Percentiles rank a stretch among this genome's conserved stretches.
Conservation (phyloP, 2,329 filamentous ascomycete species). For the Penicillium sclerotiorum region DNA sequence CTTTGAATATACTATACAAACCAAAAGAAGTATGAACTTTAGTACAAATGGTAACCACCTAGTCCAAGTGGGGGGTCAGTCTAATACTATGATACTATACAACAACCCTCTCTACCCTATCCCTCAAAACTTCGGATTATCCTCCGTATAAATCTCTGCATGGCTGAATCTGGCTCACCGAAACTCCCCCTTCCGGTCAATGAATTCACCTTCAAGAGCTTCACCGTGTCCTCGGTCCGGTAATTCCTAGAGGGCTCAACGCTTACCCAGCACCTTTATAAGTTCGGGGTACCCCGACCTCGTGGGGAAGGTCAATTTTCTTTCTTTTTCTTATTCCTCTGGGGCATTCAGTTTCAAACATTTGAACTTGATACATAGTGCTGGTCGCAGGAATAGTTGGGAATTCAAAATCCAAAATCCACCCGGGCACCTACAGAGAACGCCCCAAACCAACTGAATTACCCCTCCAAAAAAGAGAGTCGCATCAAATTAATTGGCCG, state of each 20-base stretch:
- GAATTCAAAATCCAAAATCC: no score
- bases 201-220: conserved; percentile 23
- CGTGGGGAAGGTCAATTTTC: not conserved
- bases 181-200: conserved; percentile 34
- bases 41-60: no score
- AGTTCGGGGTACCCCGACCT: conserved; percentile 15
- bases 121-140: not conserved
- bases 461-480: no score
- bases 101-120: not conserved
- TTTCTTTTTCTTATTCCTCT: not conserved
- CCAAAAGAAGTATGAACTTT: no score
- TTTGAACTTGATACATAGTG: no score
- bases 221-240: conserved; percentile 28
- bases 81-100: not conserved
- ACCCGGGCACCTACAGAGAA: no score
- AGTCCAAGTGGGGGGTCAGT: no score
- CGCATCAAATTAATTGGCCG: no score
- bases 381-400: no score
- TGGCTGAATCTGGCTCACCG: conserved; percentile 32
- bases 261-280: conserved; percentile 24
- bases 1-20: no score
- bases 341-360: no score
- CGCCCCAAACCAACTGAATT: no score
- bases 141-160: conserved; percentile 3
- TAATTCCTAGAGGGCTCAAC: conserved; percentile 24